Evolutionary conservation across 2,329 filamentous ascomycete species (phyloP), one percentile per base, ranked within the genome.

Genomic region (Fusarium miscanthi): DNA sequence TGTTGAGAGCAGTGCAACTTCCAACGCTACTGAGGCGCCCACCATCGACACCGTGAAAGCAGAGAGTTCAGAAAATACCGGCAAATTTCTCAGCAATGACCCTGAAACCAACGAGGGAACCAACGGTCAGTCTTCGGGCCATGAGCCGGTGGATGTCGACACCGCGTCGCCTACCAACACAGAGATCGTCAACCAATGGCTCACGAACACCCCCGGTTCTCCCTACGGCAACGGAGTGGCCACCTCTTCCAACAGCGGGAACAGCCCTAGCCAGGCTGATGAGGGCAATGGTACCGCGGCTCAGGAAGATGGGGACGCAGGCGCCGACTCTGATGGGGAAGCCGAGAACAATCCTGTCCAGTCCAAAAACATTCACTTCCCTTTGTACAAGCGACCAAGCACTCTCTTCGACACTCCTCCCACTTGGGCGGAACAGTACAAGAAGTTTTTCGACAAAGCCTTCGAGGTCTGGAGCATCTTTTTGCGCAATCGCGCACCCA

Each of bases 341-440:
- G n/a, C 4, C 12, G 31, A 16, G 19, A n/a, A 16, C 31, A 14
- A 8, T 21, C 8, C 31, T 12, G 1, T 4, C n/a, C 8, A 0
- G 48, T 7, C 16, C 7, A 37, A 27, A 23, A 27, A 53, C 49
- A 12, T 17, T 3, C 19, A 8, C 12, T 10, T n/a, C 5, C 33
- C 23, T 17, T 4, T 27, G 1, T 27, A 27, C 6, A 17, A 5
- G 4, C 23, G 35, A n/a, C 23, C 33, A 8, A 53, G 35, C 8
- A 53, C 49, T 8, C 49, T 53, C 12, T 40, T 40, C 3, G 48
- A 51, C 8, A 16, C 33, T 40, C 25, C 35, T 17, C 23, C 35
- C 6, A 27, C 33, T 35, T 41, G 49, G 49, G 19, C 35, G 2
- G 33, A 40, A 8, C 19, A 40, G 19, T 53, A 40, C 14, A 53